Percentiles rank a stretch among this genome's conserved stretches.
Evolutionary conservation across 108 stramenopile genomes (phyloP).

Genomic region (Epipyxis sp.): DNA sequence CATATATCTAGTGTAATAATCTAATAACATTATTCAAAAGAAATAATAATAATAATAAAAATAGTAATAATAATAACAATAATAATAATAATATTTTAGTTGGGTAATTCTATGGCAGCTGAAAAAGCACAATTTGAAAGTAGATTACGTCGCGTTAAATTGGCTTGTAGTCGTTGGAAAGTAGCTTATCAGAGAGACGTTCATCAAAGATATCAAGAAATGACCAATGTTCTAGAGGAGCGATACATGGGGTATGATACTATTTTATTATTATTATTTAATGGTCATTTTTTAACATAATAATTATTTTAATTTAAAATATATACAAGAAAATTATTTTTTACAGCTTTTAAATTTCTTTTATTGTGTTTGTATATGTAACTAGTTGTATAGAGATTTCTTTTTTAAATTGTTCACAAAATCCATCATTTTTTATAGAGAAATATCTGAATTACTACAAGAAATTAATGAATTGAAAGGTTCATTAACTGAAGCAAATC

Average conservation of each 20-base stretch:
- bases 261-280: not conserved
- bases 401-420: not conserved
- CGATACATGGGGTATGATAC: not conserved
- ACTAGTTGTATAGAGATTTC: not conserved
- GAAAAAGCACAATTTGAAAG: conserved; percentile 22
- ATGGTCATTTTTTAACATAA: too few relatives aligned
- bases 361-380: too few relatives aligned
- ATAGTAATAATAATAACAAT: too few relatives aligned
- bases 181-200: conserved; percentile 1
- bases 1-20: conserved; percentile 2
- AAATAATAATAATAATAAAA: too few relatives aligned
- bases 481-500: not conserved
- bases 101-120: conserved; percentile 7
- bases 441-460: not conserved
- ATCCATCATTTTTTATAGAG: not conserved
- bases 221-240: not conserved
- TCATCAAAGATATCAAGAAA: not conserved
- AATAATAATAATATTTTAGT: too few relatives aligned
- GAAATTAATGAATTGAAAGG: conserved; percentile 7
- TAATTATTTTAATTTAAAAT: too few relatives aligned
- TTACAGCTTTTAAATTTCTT: too few relatives aligned
- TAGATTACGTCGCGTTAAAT: conserved; percentile 9
- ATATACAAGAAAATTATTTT: too few relatives aligned
- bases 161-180: conserved; percentile 30
- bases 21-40: too few relatives aligned